Evolutionary conservation across 2,329 filamentous ascomycete species (phyloP).

Genomic region (Botryotinia convoluta): DNA sequence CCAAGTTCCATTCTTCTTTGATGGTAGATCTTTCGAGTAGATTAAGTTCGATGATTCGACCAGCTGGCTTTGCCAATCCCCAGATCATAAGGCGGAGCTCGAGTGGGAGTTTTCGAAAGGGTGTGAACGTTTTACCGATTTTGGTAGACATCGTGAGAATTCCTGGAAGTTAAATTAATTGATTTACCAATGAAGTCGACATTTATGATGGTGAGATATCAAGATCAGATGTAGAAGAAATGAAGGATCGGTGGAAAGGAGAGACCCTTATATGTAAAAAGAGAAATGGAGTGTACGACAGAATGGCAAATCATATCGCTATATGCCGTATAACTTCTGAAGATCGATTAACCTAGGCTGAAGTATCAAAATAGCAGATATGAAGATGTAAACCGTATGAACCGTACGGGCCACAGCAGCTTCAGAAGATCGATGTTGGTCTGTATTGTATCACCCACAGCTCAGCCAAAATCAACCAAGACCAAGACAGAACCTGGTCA

Average conservation of each 20-base stretch:
- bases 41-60: constrained; percentile 7
- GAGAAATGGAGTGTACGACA: not conserved
- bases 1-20: constrained; percentile 3
- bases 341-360: not conserved
- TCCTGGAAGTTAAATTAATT: not conserved
- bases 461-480: not conserved
- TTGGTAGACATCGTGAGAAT: not conserved
- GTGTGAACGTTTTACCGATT: not conserved
- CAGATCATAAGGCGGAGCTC: constrained; percentile 5
- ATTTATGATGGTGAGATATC: not conserved
- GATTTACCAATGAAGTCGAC: not conserved
- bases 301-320: not conserved
- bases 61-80: not conserved
- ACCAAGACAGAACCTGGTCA: not conserved
- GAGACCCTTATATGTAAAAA: not conserved
- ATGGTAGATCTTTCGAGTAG: not conserved
- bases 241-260: not conserved
- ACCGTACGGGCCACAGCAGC: not conserved
- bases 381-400: not conserved
- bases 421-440: not conserved
- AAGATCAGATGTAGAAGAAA: not conserved
- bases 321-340: not conserved
- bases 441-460: not conserved
- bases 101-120: not conserved
- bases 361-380: not conserved